Evolutionary conservation across 139 green algal genomes (phyloP), one percentile per base, ranked within the genome.

Genomic region (Chlamydomonas eustigma): DNA sequence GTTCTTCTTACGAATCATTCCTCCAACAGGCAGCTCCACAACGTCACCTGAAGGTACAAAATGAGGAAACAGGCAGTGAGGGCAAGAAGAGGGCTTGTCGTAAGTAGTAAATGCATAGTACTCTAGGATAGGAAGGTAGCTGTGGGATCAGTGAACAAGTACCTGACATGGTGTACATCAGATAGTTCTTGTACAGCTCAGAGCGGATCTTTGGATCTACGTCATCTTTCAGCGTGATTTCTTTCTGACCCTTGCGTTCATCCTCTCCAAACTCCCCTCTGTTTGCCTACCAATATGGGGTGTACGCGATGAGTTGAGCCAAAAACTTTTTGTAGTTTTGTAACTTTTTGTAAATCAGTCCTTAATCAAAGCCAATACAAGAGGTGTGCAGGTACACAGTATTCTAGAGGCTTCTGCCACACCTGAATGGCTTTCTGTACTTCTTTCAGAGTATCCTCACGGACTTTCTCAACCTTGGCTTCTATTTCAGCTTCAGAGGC

Each of bases 181-280:
- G 88, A 88, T 97, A 99, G 74, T 93, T 93, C 76, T 90, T 88
- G 88, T 99, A 99, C 64, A 98, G 90, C 75, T 97, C 92, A 35
- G 87, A 74, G 6, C 80, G 64, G 35, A 65, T 77, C 35, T 77
- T 36, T 2, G 31, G n/a, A 33, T 74, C 69, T 35, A 86, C 25
- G 52, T 96, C 91, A 2, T 94, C 84, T 3, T 64, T 80, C 69
- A 99, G 84, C 1, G 83, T 98, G 83, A 99, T 96, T 69, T 98
- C 95, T 84, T 97, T 97, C 88, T 98, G 95, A 37, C 83, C 81
- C 74, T 88, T 87, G 50, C 78, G 76, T 79, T 90, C 85, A 39
- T 90, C 81, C 50, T 86, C 85, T 1, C 63, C 71, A 73, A 83
- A 89, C 74, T 89, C 81, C 4, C 84, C 84, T 4, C 84, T 80